These are phyloP conservation scores for Pezicula neosporulosa DNA, from an alignment of 2,329 filamentous ascomycete genomes.

Conservation along the genomic window DNA sequence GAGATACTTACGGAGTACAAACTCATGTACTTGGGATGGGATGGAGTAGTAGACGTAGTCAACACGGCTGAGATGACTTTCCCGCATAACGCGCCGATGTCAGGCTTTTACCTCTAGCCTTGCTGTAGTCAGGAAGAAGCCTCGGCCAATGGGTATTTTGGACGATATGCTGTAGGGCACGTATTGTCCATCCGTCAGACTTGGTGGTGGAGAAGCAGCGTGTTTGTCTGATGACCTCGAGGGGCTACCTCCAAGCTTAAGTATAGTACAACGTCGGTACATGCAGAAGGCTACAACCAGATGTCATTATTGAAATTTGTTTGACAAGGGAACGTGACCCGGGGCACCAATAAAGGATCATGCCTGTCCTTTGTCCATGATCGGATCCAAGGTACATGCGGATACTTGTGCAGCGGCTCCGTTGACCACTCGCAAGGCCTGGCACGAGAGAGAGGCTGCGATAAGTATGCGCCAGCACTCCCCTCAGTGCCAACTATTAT, in stretches of 20 bases:
- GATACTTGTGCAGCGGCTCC: conserved; percentile 43
- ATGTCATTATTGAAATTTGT: conserved; percentile 19
- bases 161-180: too few relatives aligned
- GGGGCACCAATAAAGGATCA: conserved; percentile 11
- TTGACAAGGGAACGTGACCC: conserved; percentile 18
- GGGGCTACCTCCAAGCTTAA: conserved; percentile 17
- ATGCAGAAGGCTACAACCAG: conserved; percentile 21
- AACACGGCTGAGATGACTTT: conserved; percentile 24
- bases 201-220: not conserved
- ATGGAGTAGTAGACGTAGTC: conserved; percentile 15
- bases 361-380: conserved; percentile 18
- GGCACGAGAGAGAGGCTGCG: not conserved
- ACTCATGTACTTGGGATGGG: conserved; percentile 21
- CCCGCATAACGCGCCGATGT: conserved; percentile 20
- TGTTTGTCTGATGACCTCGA: conserved; percentile 19
- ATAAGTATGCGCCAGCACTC: not conserved
- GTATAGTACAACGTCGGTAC: conserved; percentile 22
- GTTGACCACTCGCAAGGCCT: conserved; percentile 32
- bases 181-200: too few relatives aligned
- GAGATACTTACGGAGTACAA: conserved; percentile 21
- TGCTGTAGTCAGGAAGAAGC: not conserved
- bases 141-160: conserved; percentile 3
- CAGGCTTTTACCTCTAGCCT: conserved; percentile 1
- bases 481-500: not conserved
- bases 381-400: conserved; percentile 40